phyloP scores from a whole-genome alignment of 2,329 filamentous ascomycete genomes.

The Herpotrichia juniperi region DNA sequence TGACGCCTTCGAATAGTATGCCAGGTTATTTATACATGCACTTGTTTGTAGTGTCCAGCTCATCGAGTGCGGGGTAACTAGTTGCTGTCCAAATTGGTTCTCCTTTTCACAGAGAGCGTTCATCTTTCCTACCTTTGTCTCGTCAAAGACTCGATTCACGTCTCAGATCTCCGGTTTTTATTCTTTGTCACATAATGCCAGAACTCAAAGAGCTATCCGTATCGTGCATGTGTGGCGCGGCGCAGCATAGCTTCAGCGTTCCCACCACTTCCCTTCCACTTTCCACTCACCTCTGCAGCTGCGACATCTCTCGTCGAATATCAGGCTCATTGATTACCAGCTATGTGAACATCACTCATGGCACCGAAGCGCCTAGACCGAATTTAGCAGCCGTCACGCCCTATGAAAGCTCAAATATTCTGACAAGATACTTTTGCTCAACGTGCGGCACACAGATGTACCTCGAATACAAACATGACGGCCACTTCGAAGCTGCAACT shows the following conservation, averaged over 20 bases:
- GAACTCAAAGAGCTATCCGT: slow-evolving; percentile 27
- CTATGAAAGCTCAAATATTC: slow-evolving; percentile 47
- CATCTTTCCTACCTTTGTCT: no score
- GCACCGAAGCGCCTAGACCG: slow-evolving; percentile 18
- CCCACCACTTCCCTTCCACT: slow-evolving; percentile 49
- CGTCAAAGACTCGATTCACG: no score
- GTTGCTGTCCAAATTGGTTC: no score
- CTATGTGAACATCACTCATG: slow-evolving; percentile 45
- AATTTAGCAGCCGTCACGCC: slow-evolving; percentile 30
- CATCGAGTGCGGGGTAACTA: no score
- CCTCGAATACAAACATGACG: slow-evolving; percentile 35
- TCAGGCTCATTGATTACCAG: slow-evolving; percentile 54
- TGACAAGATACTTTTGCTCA: slow-evolving; percentile 50
- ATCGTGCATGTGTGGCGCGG: slow-evolving; percentile 53
- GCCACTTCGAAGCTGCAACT: slow-evolving; percentile 48
- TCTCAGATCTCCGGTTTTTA: not conserved
- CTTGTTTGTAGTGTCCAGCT: no score
- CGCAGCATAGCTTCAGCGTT: slow-evolving; percentile 47
- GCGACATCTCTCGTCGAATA: slow-evolving; percentile 55
- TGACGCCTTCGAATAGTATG: no score
- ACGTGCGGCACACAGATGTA: slow-evolving; percentile 55
- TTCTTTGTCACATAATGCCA: not conserved
- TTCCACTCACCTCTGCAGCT: slow-evolving; percentile 54
- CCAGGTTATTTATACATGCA: no score
- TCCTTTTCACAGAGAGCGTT: no score